These are phyloP conservation scores for Talaromyces sp. DNA, from an alignment of 2,329 filamentous ascomycete species.

Conservation along the genomic window DNA sequence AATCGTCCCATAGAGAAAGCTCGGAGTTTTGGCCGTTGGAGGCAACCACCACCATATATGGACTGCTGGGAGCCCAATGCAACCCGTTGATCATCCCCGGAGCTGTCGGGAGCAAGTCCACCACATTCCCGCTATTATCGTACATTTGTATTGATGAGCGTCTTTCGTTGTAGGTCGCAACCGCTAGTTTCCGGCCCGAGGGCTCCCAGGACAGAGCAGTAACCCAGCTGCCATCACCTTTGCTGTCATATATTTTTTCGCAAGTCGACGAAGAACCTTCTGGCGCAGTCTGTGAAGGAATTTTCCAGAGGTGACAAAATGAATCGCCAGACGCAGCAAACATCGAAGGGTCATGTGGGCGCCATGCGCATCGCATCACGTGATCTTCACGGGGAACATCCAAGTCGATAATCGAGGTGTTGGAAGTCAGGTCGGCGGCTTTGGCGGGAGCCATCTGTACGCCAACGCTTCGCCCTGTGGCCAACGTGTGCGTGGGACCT, in stretches of 20 bases:
- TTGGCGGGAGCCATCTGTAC: slow-evolving; percentile 45
- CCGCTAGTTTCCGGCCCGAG: slow-evolving; percentile 38
- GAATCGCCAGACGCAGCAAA: slow-evolving; percentile 38
- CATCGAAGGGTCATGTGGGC: slow-evolving; percentile 37
- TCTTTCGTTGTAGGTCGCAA: slow-evolving; percentile 40
- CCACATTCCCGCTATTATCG: slow-evolving; percentile 35
- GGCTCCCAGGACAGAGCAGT: slow-evolving; percentile 43
- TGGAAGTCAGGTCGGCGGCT: slow-evolving; percentile 39
- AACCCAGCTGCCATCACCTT: slow-evolving; percentile 29
- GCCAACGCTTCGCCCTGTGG: slow-evolving; percentile 40
- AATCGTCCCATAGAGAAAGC: slow-evolving; percentile 40
- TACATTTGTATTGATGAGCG: slow-evolving; percentile 40
- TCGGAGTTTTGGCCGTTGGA: slow-evolving; percentile 35
- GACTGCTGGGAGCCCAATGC: slow-evolving; percentile 34
- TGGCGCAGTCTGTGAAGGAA: slow-evolving; percentile 13
- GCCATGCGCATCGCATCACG: slow-evolving; percentile 40
- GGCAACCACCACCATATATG: slow-evolving; percentile 38
- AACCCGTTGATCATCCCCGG: slow-evolving; percentile 39
- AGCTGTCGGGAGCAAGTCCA: slow-evolving; percentile 41
- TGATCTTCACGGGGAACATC: slow-evolving; percentile 30
- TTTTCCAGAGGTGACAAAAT: slow-evolving; percentile 42
- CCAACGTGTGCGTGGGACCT: slow-evolving; percentile 31
- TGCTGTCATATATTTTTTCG: slow-evolving; percentile 31
- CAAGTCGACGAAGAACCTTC: slow-evolving; percentile 17
- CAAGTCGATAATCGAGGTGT: slow-evolving; percentile 38